Base-by-base conservation (phyloP, 139 green algal species). In the Chlorella sp. region DNA sequence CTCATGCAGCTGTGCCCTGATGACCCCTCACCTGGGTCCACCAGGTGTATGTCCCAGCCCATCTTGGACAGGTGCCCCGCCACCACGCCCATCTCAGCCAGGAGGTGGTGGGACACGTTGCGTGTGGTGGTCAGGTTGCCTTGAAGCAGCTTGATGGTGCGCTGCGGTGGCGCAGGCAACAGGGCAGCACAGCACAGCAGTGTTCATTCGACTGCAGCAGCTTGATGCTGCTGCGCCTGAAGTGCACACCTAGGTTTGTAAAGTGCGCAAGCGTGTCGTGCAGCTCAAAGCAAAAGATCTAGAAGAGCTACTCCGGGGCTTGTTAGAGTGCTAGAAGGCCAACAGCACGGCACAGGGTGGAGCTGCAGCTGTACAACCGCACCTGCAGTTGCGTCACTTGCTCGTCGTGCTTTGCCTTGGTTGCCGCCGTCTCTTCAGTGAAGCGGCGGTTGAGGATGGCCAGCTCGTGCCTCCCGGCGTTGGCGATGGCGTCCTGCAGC, bases 81-180 rank as follows among this genome's bases (percentile, higher is more conserved):
- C 34, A 82, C 67, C 35, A 76, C n/a, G 1, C 31, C 68, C 67
- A 82, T 71, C 55, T 82, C 77, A 22, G 68, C 63, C 31, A 73
- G 34, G 61, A 82, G 68, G 33, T 69, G 60, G 5, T 69, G 61
- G 27, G 4, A 30, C 55, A 20, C 24, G 22, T 27, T 20, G 14
- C 24, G 20, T 10, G 4, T 6, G 20, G 4, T 63, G 55, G 55
- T 31, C 55, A n/a, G 55, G 20, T 20, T 63, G 17, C 20, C 24
- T 10, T 17, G 42, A 10, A 55, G 17, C 42, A 10, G 42, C 10
- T 24, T 24, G 42, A 55, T 55, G 42, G 42, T 55, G 42, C 17
- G 10, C 42, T 55, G 42, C 42, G 17, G 42, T 17, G n/a, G n/a
- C n/a, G n/a, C n/a, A n/a, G n/a, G n/a, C n/a, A 10, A 17, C 42